Evolutionary conservation across 2,329 filamentous ascomycete genomes (phyloP).

Genomic region (Cercospora sp.): DNA sequence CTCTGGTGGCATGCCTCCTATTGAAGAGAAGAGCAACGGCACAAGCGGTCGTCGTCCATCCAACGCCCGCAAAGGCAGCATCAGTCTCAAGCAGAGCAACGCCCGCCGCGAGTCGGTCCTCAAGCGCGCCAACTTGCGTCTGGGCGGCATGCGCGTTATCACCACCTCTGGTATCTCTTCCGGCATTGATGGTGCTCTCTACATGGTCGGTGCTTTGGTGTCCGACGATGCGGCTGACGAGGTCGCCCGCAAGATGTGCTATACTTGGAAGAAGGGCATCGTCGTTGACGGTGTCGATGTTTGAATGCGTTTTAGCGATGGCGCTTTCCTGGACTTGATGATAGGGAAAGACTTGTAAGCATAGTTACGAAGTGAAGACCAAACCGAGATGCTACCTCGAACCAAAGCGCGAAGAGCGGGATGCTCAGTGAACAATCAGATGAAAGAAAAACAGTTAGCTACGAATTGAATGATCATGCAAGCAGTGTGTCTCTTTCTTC

Average conservation of each 20-base stretch:
- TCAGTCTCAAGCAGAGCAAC: conserved; percentile 75
- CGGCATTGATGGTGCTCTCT: conserved; percentile 80
- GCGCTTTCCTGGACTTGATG: conserved; percentile 7
- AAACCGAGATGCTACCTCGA: conserved; percentile 24
- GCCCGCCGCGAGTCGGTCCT: conserved; percentile 76
- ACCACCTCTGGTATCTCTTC: conserved; percentile 76
- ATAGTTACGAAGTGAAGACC: conserved; percentile 14
- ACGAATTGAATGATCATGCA: conserved; percentile 18
- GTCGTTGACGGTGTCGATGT: conserved; percentile 84
- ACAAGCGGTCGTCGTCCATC: conserved; percentile 44
- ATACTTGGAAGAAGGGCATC: conserved; percentile 81
- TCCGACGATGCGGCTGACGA: conserved; percentile 74
- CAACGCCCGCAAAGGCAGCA: conserved; percentile 70
- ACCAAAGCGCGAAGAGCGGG: conserved; percentile 21
- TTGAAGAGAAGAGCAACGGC: conserved; percentile 34
- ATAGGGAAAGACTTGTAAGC: conserved; percentile 12
- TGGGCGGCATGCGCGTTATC: conserved; percentile 69
- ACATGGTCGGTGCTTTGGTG: conserved; percentile 80
- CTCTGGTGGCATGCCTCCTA: conserved; percentile 38
- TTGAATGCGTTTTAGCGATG: conserved; percentile 45
- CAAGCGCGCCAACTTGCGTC: conserved; percentile 72
- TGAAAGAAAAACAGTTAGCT: conserved; percentile 13
- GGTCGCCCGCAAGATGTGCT: conserved; percentile 73
- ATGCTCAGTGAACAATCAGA: conserved; percentile 6
- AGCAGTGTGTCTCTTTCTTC: neutral